Conservation (phyloP, 768 basidiomycete genomes). For the Boletus reticulatus region DNA sequence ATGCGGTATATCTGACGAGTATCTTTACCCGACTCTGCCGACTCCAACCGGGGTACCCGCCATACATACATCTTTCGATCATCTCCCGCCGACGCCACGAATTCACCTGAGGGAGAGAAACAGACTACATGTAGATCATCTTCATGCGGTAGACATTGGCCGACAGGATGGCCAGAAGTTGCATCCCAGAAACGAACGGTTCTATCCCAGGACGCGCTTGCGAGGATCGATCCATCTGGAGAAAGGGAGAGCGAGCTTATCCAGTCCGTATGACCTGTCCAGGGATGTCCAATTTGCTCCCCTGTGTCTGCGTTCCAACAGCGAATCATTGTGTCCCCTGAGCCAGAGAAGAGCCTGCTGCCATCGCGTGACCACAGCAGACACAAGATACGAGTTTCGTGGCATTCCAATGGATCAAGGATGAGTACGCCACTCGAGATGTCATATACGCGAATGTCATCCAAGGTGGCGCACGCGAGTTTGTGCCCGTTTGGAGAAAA, state of each 20-base stretch:
- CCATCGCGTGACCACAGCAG: conserved; percentile 7
- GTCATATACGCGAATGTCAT: background rate
- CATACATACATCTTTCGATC: background rate
- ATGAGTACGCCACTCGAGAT: background rate
- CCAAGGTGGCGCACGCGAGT: background rate
- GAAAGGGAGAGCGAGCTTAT: background rate
- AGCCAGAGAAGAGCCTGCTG: background rate
- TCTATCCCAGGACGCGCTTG: conserved; percentile 4
- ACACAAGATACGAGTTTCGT: background rate
- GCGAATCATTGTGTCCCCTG: conserved; percentile 1
- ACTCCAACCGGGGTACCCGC: background rate
- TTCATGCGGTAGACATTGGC: background rate
- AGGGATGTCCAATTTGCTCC: background rate
- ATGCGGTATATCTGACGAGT: background rate
- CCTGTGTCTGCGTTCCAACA: conserved; percentile 5
- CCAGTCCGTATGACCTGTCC: background rate
- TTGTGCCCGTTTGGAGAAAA: background rate
- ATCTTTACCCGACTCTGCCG: background rate
- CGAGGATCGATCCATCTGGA: conserved; percentile 1
- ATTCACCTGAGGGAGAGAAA: conserved; percentile 1
- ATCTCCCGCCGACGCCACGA: background rate
- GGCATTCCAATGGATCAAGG: background rate
- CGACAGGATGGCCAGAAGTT: background rate
- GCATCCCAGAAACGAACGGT: conserved; percentile 10
- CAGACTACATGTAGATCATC: fast-evolving